Conservation (phyloP, 75 land plant species). For the Picea sitchensis region DNA sequence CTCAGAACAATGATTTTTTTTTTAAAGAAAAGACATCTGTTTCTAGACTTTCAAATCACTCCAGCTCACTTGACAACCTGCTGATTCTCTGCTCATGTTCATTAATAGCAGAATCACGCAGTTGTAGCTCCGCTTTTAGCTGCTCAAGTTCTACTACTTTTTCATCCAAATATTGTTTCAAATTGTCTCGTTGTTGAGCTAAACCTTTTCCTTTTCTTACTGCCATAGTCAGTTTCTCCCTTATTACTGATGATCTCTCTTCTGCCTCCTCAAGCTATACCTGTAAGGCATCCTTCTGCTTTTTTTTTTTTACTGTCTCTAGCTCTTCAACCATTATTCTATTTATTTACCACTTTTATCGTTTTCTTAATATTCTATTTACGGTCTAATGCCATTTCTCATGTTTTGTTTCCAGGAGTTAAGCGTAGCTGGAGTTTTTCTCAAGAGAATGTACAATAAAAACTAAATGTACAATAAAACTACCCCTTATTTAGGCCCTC, state of each 20-base stretch:
- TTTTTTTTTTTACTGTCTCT: conserved; percentile 26
- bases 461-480: no score
- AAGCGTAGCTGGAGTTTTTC: no score
- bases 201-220: no score
- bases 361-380: no score
- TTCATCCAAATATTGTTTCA: conserved; percentile 71
- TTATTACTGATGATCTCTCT: no score
- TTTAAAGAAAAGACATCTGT: conserved; percentile 31
- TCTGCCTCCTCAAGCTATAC: no score
- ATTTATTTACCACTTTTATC: not conserved
- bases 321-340: conserved; percentile 22
- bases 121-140: conserved; percentile 39
- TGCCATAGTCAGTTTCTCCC: no score
- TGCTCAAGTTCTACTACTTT: conserved; percentile 37
- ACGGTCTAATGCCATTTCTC: no score
- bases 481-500: no score
- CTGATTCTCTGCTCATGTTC: conserved; percentile 20
- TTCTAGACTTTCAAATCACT: conserved; percentile 32
- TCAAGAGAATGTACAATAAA: no score
- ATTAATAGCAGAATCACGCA: conserved; percentile 20
- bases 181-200: not conserved
- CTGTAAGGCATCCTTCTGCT: no score
- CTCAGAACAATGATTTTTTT: conserved; percentile 20
- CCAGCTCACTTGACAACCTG: conserved; percentile 29
- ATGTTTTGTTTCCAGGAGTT: no score